A percentile compares a stretch with the other conserved stretches of the same genome.
phyloP scores from a whole-genome alignment of 306 rosid genomes.

The Begonia loranthoides region DNA sequence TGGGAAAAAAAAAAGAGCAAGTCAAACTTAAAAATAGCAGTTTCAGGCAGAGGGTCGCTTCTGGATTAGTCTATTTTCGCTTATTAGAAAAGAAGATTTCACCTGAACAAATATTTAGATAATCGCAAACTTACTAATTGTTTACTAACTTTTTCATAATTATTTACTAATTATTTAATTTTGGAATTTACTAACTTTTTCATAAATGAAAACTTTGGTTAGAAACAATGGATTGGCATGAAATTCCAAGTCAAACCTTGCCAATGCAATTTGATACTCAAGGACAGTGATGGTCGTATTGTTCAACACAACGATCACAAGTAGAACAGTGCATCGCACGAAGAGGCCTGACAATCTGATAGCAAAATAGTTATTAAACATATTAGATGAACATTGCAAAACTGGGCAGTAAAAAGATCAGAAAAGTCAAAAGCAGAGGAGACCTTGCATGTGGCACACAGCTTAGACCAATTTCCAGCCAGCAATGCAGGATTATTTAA shows the following conservation, averaged over 20 bases:
- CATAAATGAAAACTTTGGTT: too few species aligned
- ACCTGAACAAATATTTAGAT: too few species aligned
- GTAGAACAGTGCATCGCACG: slow-evolving; percentile 98
- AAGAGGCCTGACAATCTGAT: slow-evolving; percentile 96
- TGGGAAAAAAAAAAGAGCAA: too few species aligned
- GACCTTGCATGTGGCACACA: slow-evolving; percentile 89
- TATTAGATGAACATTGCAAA: slow-evolving; percentile 2
- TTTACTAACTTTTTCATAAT: too few species aligned
- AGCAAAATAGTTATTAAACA: background rate
- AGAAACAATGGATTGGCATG: background rate
- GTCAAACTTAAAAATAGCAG: too few species aligned
- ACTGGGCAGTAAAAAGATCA: background rate
- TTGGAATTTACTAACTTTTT: too few species aligned
- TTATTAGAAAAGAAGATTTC: too few species aligned
- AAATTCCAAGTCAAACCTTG: slow-evolving; percentile 39
- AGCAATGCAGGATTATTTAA: slow-evolving; percentile 78
- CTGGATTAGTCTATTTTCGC: too few species aligned
- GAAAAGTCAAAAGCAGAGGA: slow-evolving; percentile 12
- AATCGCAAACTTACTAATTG: too few species aligned
- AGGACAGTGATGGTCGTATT: slow-evolving; percentile 98
- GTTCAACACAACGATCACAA: slow-evolving; percentile 93
- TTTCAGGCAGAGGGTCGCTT: too few species aligned
- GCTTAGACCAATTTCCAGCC: slow-evolving; percentile 88
- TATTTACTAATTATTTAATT: too few species aligned
- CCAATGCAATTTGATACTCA: slow-evolving; percentile 99